phyloP scores from a whole-genome alignment of 768 basidiomycete genomes.

The Epithele typhae region DNA sequence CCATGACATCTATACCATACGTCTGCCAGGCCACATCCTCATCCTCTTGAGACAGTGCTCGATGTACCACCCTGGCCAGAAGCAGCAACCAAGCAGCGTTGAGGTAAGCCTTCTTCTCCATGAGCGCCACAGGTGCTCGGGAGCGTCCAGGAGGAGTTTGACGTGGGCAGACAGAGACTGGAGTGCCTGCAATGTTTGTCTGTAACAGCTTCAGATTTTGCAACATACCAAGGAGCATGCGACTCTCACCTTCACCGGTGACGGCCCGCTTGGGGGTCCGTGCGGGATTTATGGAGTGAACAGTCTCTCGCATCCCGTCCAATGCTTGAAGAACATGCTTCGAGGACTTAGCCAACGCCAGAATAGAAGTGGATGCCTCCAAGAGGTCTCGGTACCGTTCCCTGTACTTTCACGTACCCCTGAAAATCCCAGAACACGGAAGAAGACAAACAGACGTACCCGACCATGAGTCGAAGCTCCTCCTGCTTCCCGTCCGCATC shows the following conservation, averaged over 20 bases:
- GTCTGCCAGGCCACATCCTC: slow-evolving; percentile 48
- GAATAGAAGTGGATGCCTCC: slow-evolving; percentile 82
- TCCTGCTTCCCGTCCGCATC: slow-evolving; percentile 88
- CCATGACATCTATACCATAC: slow-evolving; percentile 60
- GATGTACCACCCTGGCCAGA: slow-evolving; percentile 80
- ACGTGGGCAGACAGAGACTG: slow-evolving; percentile 83
- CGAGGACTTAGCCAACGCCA: slow-evolving; percentile 68
- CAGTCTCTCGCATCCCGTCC: slow-evolving; percentile 53
- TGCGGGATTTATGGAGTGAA: slow-evolving; percentile 44
- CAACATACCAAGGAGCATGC: too few species aligned
- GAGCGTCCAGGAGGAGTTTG: slow-evolving; percentile 87
- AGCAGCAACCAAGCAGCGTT: slow-evolving; percentile 87
- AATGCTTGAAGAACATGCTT: slow-evolving; percentile 59
- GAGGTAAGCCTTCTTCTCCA: slow-evolving; percentile 76
- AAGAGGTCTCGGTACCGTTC: slow-evolving; percentile 87
- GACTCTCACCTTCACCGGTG: slow-evolving; percentile 36
- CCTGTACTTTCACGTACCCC: slow-evolving; percentile 57
- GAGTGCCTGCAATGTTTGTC: slow-evolving; percentile 65
- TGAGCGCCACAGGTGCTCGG: slow-evolving; percentile 86
- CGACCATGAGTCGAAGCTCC: slow-evolving; percentile 86
- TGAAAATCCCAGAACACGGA: slow-evolving; percentile 23
- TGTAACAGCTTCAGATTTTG: slow-evolving; percentile 27
- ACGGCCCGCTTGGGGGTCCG: slow-evolving; percentile 38
- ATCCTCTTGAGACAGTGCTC: slow-evolving; percentile 59
- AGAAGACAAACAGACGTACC: slow-evolving; percentile 74